Evolutionary conservation across 2,329 filamentous ascomycete genomes (phyloP), one percentile per base, ranked within the genome.

Genomic region (Ophiognomonia clavigignenti-juglandacearum): DNA sequence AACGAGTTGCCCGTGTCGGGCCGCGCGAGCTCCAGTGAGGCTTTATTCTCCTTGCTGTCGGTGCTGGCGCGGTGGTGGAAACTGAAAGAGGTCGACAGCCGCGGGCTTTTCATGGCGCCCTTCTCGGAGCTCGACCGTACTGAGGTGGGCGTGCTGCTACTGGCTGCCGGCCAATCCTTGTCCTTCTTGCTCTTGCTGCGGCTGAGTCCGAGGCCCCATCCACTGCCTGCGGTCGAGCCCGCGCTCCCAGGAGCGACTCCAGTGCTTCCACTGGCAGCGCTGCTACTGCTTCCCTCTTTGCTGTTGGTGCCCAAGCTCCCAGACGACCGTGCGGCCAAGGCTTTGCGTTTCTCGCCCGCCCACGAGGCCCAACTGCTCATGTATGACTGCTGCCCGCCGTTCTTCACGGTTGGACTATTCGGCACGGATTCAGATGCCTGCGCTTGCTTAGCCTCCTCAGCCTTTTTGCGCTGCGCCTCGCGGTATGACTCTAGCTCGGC

Each of bases 401-500:
- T 52, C 39, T 49, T 52, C 26, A 66, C 66, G 2, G 71, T 65
- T 42, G 72, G 68, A 50, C 73, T 72, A 2, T 72, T 59, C 51
- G 72, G 76, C 53, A 59, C 57, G 22, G 68, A 45, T 40, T 74
- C 71, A 5, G 60, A 57, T 37, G 44, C 45, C 23, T 42, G 36
- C 19, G 48, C 41, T 42, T 47, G 50, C 24, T 49, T 69, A 39
- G 70, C 65, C 59, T 85, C 76, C 50, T 85, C 81, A 5, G 75
- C 70, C 42, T 74, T 73, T 57, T 79, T 82, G 47, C 80, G 73
- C 63, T 91, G 86, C 14, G 80, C 78, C 66, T 91, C 88, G 13
- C 88, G 77, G 67, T 89, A 78, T 3, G 80, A 71, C 64, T 97
- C 92, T 67, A 97, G 87, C 57, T 97, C 92, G 0, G 88, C 80